Conservation (phyloP, 2,329 filamentous ascomycete genomes). For the Aspergillus neotritici region DNA sequence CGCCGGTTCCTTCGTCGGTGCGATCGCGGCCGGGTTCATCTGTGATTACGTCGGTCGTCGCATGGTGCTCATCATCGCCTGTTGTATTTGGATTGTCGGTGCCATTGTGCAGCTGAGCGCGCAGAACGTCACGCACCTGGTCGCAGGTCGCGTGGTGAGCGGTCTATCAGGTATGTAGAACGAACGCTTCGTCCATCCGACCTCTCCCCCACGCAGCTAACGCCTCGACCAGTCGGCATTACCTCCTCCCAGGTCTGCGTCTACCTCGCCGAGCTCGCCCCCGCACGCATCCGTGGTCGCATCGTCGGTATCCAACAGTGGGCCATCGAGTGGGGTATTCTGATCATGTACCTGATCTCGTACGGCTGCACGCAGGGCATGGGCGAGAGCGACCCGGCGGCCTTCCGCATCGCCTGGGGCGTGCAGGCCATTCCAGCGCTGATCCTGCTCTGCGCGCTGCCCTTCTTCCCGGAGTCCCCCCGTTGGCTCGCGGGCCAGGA, state of each 20-base stretch:
- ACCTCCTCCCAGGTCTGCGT: conserved; percentile 42
- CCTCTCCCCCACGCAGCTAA: background rate
- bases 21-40: conserved; percentile 38
- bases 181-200: no score
- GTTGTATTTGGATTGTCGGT: conserved; percentile 31
- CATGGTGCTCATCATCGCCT: conserved; percentile 36
- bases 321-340: conserved; percentile 41
- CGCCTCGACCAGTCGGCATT: conserved; percentile 29
- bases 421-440: conserved; percentile 57
- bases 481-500: conserved; percentile 58
- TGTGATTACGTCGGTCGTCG: conserved; percentile 37
- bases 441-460: conserved; percentile 49
- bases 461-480: conserved; percentile 57
- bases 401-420: conserved; percentile 59
- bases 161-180: conserved; percentile 24
- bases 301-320: conserved; percentile 44
- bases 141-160: conserved; percentile 48
- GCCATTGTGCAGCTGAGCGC: conserved; percentile 28
- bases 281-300: conserved; percentile 37
- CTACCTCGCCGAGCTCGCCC: conserved; percentile 41
- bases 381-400: conserved; percentile 35
- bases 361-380: conserved; percentile 34
- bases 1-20: conserved; percentile 63
- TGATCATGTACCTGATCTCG: conserved; percentile 42
- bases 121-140: conserved; percentile 32